These are phyloP conservation scores for Helicocarpus griseus DNA, from an alignment of 2,329 filamentous ascomycete genomes.

Conservation along the genomic window DNA sequence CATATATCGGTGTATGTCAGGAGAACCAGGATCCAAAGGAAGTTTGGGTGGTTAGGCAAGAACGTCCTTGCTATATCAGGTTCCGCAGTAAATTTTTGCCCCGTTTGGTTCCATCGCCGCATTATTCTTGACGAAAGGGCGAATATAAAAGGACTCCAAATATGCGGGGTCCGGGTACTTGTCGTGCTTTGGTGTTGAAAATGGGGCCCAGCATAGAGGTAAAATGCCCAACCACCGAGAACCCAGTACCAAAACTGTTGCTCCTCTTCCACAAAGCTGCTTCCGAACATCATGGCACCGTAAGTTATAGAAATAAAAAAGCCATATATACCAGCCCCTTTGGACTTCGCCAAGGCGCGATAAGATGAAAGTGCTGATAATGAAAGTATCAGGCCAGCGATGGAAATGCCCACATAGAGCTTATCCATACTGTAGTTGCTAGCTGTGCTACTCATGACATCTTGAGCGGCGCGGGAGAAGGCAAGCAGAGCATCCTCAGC, in stretches of 20 bases:
- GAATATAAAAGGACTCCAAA: conserved; percentile 32
- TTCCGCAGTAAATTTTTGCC: conserved; percentile 88
- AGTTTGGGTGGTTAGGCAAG: conserved; percentile 50
- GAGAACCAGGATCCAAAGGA: conserved; percentile 67
- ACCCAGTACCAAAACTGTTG: conserved; percentile 99
- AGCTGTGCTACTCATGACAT: conserved; percentile 75
- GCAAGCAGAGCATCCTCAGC: conserved; percentile 23
- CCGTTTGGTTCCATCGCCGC: conserved; percentile 89
- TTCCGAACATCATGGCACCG: conserved; percentile 89
- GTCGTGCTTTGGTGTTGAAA: too few species aligned
- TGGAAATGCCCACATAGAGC: conserved; percentile 24
- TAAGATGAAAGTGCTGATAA: conserved; percentile 23
- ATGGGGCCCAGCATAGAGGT: conserved; percentile 35
- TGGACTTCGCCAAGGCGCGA: conserved; percentile 22
- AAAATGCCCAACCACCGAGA: conserved; percentile 41
- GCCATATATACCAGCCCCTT: conserved; percentile 30
- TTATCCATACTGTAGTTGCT: conserved; percentile 75
- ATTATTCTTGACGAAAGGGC: conserved; percentile 56
- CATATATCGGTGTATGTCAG: conserved; percentile 57
- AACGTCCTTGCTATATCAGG: conserved; percentile 73
- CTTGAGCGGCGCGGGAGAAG: conserved; percentile 66
- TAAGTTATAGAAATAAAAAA: conserved; percentile 52
- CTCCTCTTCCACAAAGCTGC: conserved; percentile 95
- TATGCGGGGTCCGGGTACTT: too few species aligned
- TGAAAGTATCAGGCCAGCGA: conserved; percentile 36